Conservation (phyloP, 2,329 filamentous ascomycete genomes). For the Cryphonectria carpinicola region DNA sequence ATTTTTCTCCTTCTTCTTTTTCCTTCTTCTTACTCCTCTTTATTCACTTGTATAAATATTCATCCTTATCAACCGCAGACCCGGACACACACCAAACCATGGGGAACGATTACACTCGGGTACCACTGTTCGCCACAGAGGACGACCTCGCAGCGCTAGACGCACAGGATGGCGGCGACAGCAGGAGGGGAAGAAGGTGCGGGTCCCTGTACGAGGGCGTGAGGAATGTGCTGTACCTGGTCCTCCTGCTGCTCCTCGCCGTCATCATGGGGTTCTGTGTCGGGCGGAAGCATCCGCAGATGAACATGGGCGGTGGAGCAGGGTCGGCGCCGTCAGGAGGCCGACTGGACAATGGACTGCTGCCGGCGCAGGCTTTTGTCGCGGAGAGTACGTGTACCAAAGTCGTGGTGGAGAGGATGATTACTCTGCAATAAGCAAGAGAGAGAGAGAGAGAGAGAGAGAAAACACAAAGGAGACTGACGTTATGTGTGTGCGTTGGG, state of each 20-base stretch:
- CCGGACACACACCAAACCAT: not conserved
- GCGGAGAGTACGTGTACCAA: slow-evolving; percentile 20
- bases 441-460: not conserved
- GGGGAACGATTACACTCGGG: not conserved
- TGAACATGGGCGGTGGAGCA: slow-evolving; percentile 8
- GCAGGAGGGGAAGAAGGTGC: not conserved
- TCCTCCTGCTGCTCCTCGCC: slow-evolving; percentile 3
- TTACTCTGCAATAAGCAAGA: not conserved
- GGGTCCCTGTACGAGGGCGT: slow-evolving; percentile 11
- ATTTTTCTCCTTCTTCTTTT: not conserved
- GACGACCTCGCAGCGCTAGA: not conserved
- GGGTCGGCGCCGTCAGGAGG: not conserved
- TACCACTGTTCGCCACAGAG: slow-evolving; percentile 2
- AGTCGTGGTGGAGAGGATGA: no score
- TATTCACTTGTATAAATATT: no score
- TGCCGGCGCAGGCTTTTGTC: slow-evolving; percentile 21
- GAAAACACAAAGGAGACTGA: slow-evolving; percentile 12
- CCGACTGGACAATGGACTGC: not conserved
- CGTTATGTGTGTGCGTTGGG: not conserved
- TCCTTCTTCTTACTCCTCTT: not conserved
- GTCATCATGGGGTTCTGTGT: slow-evolving; percentile 22
- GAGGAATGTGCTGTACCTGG: not conserved
- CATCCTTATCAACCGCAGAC: not conserved
- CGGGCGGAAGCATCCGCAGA: slow-evolving; percentile 16
- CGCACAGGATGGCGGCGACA: slow-evolving; percentile 8